Evolutionary conservation across 164 flowering plant species (phyloP).

Genomic region (Euptelea pleiosperma): DNA sequence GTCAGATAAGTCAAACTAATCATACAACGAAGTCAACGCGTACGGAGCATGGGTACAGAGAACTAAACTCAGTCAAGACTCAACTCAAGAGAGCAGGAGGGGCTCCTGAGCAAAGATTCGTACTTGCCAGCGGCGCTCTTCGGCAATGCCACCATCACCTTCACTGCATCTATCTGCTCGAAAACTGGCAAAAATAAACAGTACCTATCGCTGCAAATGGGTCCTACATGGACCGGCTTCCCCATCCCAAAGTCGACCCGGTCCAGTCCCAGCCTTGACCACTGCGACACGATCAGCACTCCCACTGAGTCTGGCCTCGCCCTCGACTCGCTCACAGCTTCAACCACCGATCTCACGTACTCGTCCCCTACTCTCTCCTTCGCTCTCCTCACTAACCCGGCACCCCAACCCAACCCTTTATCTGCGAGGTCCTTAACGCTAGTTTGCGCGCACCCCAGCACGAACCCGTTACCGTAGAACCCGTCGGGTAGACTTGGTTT

Average conservation of each 20-base stretch:
- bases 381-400: slow-evolving; percentile 43
- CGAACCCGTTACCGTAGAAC: slow-evolving; percentile 73
- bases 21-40: no score
- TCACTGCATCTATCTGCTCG: slow-evolving; percentile 42
- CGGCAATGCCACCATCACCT: slow-evolving; percentile 68
- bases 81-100: no score
- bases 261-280: slow-evolving; percentile 75
- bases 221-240: slow-evolving; percentile 51
- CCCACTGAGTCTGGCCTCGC: slow-evolving; percentile 64
- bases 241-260: slow-evolving; percentile 76
- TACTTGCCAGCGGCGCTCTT: slow-evolving; percentile 38
- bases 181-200: slow-evolving; percentile 58
- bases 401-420: slow-evolving; percentile 40
- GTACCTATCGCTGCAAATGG: slow-evolving; percentile 47
- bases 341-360: slow-evolving; percentile 43
- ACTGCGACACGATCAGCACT: slow-evolving; percentile 61
- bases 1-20: no score
- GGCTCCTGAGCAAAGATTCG: slow-evolving; percentile 28
- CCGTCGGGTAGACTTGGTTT: slow-evolving; percentile 59
- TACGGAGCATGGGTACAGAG: no score
- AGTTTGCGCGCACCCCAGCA: slow-evolving; percentile 53
- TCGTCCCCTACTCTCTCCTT: slow-evolving; percentile 51
- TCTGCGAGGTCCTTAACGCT: slow-evolving; percentile 38
- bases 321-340: slow-evolving; percentile 33
- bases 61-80: no score